Conservation (phyloP, 495 filamentous ascomycete species). For the Extremus antarcticus region DNA sequence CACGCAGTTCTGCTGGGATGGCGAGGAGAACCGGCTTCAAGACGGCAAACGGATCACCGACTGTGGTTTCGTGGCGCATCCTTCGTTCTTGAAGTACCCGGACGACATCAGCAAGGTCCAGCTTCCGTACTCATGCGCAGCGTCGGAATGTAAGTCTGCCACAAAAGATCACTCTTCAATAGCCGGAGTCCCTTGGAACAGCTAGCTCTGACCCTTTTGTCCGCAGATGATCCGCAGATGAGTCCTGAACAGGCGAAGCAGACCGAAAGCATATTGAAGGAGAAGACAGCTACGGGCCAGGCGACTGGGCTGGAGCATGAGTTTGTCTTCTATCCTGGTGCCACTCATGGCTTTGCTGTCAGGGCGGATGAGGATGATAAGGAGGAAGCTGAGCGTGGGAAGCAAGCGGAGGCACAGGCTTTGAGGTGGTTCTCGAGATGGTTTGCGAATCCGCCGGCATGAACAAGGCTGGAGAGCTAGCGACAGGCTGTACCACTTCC, state of each 20-base stretch:
- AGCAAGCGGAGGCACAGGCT: slow-evolving; percentile 42
- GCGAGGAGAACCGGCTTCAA: slow-evolving; percentile 12
- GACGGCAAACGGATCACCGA: slow-evolving; percentile 37
- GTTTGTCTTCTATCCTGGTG: slow-evolving; percentile 44
- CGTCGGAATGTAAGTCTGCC: too few species aligned
- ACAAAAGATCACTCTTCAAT: too few species aligned
- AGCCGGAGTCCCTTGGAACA: too few species aligned
- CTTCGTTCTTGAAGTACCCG: slow-evolving; percentile 41
- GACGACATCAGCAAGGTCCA: slow-evolving; percentile 42
- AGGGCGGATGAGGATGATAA: slow-evolving; percentile 36
- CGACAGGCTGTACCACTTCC: too few species aligned
- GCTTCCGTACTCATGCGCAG: slow-evolving; percentile 44
- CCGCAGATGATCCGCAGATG: slow-evolving; percentile 40
- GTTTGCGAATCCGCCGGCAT: slow-evolving; percentile 17
- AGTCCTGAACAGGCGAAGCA: slow-evolving; percentile 29
- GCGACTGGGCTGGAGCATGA: slow-evolving; percentile 32
- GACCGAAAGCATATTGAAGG: slow-evolving; percentile 35
- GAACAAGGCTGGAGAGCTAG: not conserved
- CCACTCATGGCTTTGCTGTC: slow-evolving; percentile 50
- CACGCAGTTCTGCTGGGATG: slow-evolving; percentile 20
- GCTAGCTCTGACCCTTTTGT: too few species aligned
- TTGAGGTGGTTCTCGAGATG: slow-evolving; percentile 43
- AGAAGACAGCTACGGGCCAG: slow-evolving; percentile 29
- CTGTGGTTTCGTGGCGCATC: slow-evolving; percentile 46
- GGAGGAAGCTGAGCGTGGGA: slow-evolving; percentile 34